Conservation (phyloP, 345 rosid genomes). For the Cardamine occulta region DNA sequence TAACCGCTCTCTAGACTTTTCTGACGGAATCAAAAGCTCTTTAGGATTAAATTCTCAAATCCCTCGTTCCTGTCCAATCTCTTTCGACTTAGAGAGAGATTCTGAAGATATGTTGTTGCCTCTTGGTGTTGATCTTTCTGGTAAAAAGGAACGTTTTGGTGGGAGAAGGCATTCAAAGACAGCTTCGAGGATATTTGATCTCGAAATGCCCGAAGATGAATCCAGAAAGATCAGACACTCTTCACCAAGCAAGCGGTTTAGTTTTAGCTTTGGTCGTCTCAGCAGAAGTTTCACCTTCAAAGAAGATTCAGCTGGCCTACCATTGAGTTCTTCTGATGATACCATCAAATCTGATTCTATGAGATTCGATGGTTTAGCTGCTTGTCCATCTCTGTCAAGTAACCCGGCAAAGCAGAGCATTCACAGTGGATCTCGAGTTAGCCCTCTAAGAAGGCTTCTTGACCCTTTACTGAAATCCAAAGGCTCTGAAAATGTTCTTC, state of each 20-base stretch:
- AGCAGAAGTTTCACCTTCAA: constrained; percentile 78
- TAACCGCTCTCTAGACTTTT: constrained; percentile 43
- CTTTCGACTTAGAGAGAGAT: constrained; percentile 45
- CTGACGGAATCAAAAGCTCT: constrained; percentile 40
- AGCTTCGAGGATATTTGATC: constrained; percentile 49
- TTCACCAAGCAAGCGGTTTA: constrained; percentile 72
- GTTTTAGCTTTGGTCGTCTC: constrained; percentile 77
- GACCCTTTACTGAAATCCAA: constrained; percentile 71
- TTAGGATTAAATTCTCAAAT: constrained; percentile 45
- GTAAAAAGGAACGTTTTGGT: constrained; percentile 43
- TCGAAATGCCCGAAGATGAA: constrained; percentile 48
- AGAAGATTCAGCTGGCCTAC: constrained; percentile 60
- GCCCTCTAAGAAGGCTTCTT: constrained; percentile 75
- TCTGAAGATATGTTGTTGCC: constrained; percentile 38
- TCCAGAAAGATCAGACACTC: constrained; percentile 52
- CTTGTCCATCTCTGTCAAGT: constrained; percentile 44
- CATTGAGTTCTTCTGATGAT: constrained; percentile 49
- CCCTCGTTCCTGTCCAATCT: constrained; percentile 59
- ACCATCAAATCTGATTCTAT: constrained; percentile 63
- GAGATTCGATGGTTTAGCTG: constrained; percentile 46
- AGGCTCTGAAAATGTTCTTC: constrained; percentile 51
- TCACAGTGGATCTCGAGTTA: constrained; percentile 57
- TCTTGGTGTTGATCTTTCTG: constrained; percentile 44
- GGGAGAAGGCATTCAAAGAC: constrained; percentile 39
- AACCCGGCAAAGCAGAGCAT: constrained; percentile 47